Evolutionary conservation across 495 filamentous ascomycete species (phyloP), one percentile per base, ranked within the genome.

Genomic region (Venustampulla echinocandica): DNA sequence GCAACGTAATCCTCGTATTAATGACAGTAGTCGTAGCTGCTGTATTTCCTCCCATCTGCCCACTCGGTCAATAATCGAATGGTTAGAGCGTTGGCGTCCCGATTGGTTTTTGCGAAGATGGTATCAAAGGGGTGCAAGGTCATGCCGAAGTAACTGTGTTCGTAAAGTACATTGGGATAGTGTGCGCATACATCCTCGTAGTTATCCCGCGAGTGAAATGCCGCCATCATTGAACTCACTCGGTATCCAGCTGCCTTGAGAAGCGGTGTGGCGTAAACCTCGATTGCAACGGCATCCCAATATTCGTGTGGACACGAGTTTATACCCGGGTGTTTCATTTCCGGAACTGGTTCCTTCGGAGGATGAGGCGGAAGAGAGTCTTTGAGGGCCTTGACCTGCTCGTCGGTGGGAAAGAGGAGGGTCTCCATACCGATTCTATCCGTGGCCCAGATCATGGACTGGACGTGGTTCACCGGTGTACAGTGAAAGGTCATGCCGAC

Each of bases 381-480:
- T 10, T 47, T 54, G n/a, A 37, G 17, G 39, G 4, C 19, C 43
- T 41, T 13, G 10, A 33, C 14, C 14, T 14, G 25, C 11, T 11
- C n/a, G 11, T 42, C 20, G 7, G 42, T 39, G 0, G 53, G 57
- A 42, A 51, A 38, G 4, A 67, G 58, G 2, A 65, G 50, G 6
- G 60, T 30, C 20, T 44, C 49, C 28, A 67, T 52, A 32, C 64
- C 64, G 15, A 53, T 20, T 13, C 33, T 10, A 49, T 67, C 64
- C 17, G 61, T 65, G 10, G 64, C 64, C 53, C 50, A 60, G 45
- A 67, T 57, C 60, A 63, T 64, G 45, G 60, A 55, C 37, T 65
- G 60, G 23, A 63, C 47, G 49, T 64, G 64, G 25, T 50, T 53
- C 14, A 38, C 40, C 6, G 60, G 58, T 11, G 25, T 24, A 49